Evolutionary conservation across 1,139 yeast species (phyloP).

Genomic region (Diutina scorzettiae): DNA sequence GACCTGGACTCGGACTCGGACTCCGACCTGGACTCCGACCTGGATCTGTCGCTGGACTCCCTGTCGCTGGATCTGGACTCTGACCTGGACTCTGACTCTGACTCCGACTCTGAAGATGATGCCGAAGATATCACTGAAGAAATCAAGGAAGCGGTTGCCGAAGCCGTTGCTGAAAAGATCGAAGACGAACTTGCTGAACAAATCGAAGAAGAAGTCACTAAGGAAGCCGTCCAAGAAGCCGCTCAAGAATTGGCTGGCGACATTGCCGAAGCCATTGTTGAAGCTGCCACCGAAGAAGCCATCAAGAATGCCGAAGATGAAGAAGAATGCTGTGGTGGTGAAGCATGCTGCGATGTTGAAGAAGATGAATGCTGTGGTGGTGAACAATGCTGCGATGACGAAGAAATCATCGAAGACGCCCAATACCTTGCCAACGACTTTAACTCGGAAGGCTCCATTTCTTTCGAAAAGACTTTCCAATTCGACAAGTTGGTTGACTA

Average conservation of each 20-base stretch:
- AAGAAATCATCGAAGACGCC: constrained; percentile 33
- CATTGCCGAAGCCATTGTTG: background rate
- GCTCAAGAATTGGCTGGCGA: background rate
- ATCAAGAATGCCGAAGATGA: background rate
- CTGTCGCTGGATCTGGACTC: constrained; percentile 8
- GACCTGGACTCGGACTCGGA: constrained; percentile 10
- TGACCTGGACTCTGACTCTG: constrained; percentile 8
- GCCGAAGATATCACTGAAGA: background rate
- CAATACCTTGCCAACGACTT: constrained; percentile 27
- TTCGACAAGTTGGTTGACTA: constrained; percentile 31
- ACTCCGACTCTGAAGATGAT: background rate
- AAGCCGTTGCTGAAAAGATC: background rate
- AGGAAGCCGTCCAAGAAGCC: background rate
- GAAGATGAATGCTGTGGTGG: background rate
- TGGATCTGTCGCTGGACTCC: no score
- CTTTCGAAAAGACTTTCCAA: constrained; percentile 34
- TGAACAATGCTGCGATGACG: constrained; percentile 11
- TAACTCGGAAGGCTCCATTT: constrained; percentile 29
- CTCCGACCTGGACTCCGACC: constrained; percentile 7
- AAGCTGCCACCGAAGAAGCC: background rate
- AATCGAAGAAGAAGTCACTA: no score
- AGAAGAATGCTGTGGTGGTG: no score
- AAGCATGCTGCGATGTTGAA: no score
- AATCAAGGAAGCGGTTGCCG: background rate
- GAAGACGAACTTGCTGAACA: no score